Percentiles rank a stretch among this genome's conserved stretches.
Conservation (phyloP, 2,329 filamentous ascomycete genomes). For the Thyridium curvatum region DNA sequence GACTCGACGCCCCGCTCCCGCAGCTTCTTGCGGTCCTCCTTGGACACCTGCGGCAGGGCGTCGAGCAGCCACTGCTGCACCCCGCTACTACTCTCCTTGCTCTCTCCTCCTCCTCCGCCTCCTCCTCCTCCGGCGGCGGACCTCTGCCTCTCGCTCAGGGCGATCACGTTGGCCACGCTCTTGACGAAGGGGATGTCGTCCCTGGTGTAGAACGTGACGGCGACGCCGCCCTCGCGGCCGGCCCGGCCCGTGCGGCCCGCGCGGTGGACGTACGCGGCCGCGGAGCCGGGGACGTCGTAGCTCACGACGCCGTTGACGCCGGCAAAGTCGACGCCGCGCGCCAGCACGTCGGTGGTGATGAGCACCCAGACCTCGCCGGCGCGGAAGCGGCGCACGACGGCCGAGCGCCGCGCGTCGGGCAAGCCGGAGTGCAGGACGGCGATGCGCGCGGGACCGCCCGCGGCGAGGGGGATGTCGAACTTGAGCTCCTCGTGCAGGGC, state of each 20-base stretch:
- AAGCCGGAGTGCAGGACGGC: conserved; percentile 88
- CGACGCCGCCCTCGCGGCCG: conserved; percentile 79
- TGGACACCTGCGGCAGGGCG: conserved; percentile 74
- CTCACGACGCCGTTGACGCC: conserved; percentile 96
- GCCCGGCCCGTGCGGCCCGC: conserved; percentile 87
- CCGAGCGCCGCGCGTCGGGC: conserved; percentile 65
- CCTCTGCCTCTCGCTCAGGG: conserved; percentile 68
- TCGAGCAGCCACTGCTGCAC: conserved; percentile 85
- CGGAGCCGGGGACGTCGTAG: conserved; percentile 91
- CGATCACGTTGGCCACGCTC: conserved; percentile 88
- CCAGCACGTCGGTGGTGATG: conserved; percentile 90
- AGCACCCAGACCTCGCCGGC: conserved; percentile 92
- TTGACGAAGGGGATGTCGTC: conserved; percentile 88
- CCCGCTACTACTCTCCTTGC: conserved; percentile 29
- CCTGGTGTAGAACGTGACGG: conserved; percentile 91
- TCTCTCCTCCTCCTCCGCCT: conserved; percentile 44
- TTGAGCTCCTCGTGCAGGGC: conserved; percentile 84
- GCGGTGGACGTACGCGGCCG: conserved; percentile 86
- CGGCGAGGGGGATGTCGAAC: conserved; percentile 88
- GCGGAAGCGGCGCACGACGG: conserved; percentile 84
- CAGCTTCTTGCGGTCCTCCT: conserved; percentile 76
- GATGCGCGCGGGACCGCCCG: conserved; percentile 76
- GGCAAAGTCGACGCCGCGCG: conserved; percentile 88
- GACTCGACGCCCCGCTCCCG: conserved; percentile 78
- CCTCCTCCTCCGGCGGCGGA: neutral